phyloP scores from a whole-genome alignment of 2,329 filamentous ascomycete species.

The Emergomyces orientalis region DNA sequence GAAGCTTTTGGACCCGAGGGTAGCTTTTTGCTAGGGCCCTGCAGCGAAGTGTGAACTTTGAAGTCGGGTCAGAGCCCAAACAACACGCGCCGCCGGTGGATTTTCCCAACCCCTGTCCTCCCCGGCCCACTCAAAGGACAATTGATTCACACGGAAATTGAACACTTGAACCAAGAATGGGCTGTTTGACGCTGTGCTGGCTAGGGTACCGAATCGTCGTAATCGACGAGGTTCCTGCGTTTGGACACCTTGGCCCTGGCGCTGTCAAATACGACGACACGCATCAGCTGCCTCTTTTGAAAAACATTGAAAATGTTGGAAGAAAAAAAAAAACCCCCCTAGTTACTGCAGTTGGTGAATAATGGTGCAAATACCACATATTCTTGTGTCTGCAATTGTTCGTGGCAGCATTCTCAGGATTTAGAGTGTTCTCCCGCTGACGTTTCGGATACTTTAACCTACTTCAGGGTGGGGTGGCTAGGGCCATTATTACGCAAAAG shows the following conservation, averaged over 20 bases:
- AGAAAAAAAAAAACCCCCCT: not conserved
- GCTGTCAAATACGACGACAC: not conserved
- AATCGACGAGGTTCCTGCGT: conserved; percentile 4
- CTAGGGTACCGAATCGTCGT: not conserved
- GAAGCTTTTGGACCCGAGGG: not conserved
- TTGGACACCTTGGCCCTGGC: not conserved
- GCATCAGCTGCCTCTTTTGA: not conserved
- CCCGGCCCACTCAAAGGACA: not conserved
- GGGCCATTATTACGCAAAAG: not conserved
- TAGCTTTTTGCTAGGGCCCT: not conserved
- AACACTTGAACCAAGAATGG: not conserved
- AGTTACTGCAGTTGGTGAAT: not conserved
- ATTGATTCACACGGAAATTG: conserved; percentile 2
- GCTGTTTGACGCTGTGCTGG: not conserved
- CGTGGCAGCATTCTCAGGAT: not conserved
- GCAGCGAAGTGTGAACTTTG: not conserved
- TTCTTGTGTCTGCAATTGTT: not conserved
- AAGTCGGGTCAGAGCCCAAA: not conserved
- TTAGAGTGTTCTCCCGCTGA: not conserved
- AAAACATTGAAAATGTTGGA: not conserved
- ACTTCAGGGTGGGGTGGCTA: not conserved
- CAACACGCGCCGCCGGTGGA: not conserved
- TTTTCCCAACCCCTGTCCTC: not conserved
- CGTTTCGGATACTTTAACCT: not conserved
- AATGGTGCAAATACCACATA: not conserved